Conservation (phyloP, 2,329 filamentous ascomycete genomes). For the Ramichloridium luteum region DNA sequence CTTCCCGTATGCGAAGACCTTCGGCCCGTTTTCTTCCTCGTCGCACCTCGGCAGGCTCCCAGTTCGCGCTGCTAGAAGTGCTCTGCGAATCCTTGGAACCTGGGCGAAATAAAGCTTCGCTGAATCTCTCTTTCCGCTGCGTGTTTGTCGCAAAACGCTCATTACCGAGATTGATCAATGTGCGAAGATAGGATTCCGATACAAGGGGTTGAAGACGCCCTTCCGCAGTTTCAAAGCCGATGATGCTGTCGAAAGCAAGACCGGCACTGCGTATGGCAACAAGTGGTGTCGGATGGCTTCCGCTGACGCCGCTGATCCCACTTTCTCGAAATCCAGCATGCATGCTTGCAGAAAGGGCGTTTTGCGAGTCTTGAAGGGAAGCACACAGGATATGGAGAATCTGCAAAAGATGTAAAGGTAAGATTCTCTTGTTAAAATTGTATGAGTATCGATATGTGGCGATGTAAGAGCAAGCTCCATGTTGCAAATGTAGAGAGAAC, state of each 20-base stretch:
- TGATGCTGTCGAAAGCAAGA: slow-evolving; percentile 65
- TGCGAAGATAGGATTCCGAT: slow-evolving; percentile 52
- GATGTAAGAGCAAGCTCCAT: slow-evolving; percentile 3
- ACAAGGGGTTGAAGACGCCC: slow-evolving; percentile 45
- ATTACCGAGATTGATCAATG: slow-evolving; percentile 58
- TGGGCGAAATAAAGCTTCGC: slow-evolving; percentile 36
- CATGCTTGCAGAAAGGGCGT: slow-evolving; percentile 61
- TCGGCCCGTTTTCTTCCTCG: slow-evolving; percentile 30
- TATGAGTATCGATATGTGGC: neutral
- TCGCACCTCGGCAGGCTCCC: slow-evolving; percentile 30
- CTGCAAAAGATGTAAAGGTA: no score
- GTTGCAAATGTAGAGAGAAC: neutral
- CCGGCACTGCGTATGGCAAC: slow-evolving; percentile 79
- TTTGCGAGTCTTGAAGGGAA: slow-evolving; percentile 61
- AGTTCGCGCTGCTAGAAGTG: slow-evolving; percentile 22
- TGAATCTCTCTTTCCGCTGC: slow-evolving; percentile 55
- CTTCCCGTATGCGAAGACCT: slow-evolving; percentile 33
- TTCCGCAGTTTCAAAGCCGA: slow-evolving; percentile 43
- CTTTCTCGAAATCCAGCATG: slow-evolving; percentile 82
- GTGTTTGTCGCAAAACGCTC: slow-evolving; percentile 60
- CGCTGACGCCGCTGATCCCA: slow-evolving; percentile 43
- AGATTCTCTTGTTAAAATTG: no score
- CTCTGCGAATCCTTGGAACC: slow-evolving; percentile 19
- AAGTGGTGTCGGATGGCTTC: slow-evolving; percentile 45
- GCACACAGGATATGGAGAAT: slow-evolving; percentile 80